A percentile compares a stretch with the other conserved stretches of the same genome.
Evolutionary conservation across 2,329 filamentous ascomycete species (phyloP).

Genomic region (Talaromyces rugulosus): DNA sequence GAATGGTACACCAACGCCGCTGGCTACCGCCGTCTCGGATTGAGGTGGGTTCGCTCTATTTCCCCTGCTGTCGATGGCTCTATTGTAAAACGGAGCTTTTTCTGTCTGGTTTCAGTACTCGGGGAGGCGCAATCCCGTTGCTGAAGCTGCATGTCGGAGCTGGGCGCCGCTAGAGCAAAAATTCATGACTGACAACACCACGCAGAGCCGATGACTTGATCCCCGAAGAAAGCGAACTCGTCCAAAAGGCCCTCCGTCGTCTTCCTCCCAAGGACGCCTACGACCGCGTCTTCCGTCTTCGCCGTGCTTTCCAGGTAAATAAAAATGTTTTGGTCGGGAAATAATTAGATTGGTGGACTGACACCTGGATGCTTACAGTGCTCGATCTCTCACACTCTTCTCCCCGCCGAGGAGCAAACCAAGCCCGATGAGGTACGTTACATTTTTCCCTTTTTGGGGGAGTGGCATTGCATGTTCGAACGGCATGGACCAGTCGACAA

Average conservation of each 20-base stretch:
- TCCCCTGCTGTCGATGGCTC: not conserved
- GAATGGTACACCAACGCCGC: constrained; percentile 85
- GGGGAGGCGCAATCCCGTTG: not conserved
- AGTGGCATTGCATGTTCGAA: not conserved
- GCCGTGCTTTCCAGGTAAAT: constrained; percentile 82
- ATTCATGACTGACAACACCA: not conserved
- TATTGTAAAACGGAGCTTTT: not conserved
- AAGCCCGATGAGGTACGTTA: constrained; percentile 60
- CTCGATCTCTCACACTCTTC: constrained; percentile 62
- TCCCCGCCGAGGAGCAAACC: constrained; percentile 63
- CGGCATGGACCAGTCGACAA: not conserved
- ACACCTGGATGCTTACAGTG: constrained; percentile 43
- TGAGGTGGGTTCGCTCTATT: constrained; percentile 61
- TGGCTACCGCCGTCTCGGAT: constrained; percentile 88
- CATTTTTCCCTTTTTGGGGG: not conserved
- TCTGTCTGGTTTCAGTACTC: not conserved
- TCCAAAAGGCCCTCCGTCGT: constrained; percentile 85
- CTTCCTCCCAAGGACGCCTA: constrained; percentile 86
- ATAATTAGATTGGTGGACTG: constrained; percentile 5
- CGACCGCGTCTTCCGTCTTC: constrained; percentile 95
- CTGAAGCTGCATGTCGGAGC: not conserved
- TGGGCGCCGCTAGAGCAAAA: not conserved
- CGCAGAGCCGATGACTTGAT: constrained; percentile 90
- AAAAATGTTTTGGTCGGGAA: constrained; percentile 14
- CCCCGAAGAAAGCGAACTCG: constrained; percentile 82